Evolutionary conservation across 2,329 filamentous ascomycete species (phyloP), one percentile per base, ranked within the genome.

Genomic region (Trichoderma brevicompactum): DNA sequence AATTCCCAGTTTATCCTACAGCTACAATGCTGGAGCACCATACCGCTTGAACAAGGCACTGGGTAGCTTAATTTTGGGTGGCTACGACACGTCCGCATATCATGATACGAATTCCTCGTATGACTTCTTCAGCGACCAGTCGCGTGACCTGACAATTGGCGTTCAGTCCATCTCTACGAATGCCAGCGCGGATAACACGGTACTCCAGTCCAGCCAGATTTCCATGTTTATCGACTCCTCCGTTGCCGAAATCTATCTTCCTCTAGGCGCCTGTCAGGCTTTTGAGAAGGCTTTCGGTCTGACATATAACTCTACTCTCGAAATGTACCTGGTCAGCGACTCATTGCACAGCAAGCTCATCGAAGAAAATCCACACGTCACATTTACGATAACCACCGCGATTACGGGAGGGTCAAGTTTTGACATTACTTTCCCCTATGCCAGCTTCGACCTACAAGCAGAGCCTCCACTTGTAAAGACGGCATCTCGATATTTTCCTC

Each of bases 341-440:
- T 49, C 54, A 3, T 43, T 67, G 15, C 66, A 67, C 43, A 43
- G n/a, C 7, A 50, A 56, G 10, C 66, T 67, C 13, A 7, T 8
- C 2, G 17, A 8, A 10, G 32, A 34, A 10, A 67, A 67, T 17
- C 66, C 66, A 1, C 50, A 44, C 10, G 63, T 67, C 13, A 67
- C 66, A 0, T 65, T 67, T 32, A 50, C 50, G 2, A 49, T 67
- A 8, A 58, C 63, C 2, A 65, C 66, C 9, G 48, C 66, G 1
- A 56, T 67, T 19, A 55, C 54, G 0, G 66, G 66, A 13, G 63
- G 66, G 6, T 54, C 53, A 13, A 56, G 19, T 13, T 65, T 65
- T 19, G 62, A 67, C 28, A 65, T 69, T 1, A 63, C 61, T 15
- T 64, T 69, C 23, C 68, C 68, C n/a, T 69, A 69, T 15, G 67